Percentiles rank a stretch among this genome's conserved stretches.
Conservation (phyloP, 2,329 filamentous ascomycete species). For the Penicillium sp. region DNA sequence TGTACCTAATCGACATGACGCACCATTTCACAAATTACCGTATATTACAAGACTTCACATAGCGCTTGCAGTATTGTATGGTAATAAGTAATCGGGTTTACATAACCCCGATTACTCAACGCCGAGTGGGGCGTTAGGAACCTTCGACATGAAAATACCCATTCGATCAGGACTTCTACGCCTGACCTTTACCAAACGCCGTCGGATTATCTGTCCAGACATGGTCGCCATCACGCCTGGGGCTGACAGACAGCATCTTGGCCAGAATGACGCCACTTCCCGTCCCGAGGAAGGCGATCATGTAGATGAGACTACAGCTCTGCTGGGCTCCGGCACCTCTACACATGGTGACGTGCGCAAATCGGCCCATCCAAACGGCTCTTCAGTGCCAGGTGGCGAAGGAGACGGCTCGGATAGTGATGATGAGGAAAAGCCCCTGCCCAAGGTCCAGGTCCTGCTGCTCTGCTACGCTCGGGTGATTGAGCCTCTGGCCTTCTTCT, state of each 20-base stretch:
- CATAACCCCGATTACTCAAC: not conserved
- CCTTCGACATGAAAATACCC: not conserved
- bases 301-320: conserved; percentile 18
- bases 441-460: conserved; percentile 65
- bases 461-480: conserved; percentile 71
- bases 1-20: not conserved
- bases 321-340: conserved; percentile 7
- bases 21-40: not conserved
- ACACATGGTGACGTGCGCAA: not conserved
- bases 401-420: conserved; percentile 12
- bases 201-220: not conserved
- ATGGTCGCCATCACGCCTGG: conserved; percentile 5
- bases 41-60: not conserved
- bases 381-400: not conserved
- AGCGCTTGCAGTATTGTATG: not conserved
- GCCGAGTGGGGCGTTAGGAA: not conserved
- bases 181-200: not conserved
- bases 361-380: not conserved
- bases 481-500: conserved; percentile 80
- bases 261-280: not conserved
- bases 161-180: not conserved
- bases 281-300: not conserved
- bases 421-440: conserved; percentile 51
- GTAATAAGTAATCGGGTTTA: not conserved
- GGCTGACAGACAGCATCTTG: not conserved